A percentile compares a stretch with the other conserved stretches of the same genome.
Evolutionary conservation across 768 basidiomycete species (phyloP).

Genomic region (Russula lepida): DNA sequence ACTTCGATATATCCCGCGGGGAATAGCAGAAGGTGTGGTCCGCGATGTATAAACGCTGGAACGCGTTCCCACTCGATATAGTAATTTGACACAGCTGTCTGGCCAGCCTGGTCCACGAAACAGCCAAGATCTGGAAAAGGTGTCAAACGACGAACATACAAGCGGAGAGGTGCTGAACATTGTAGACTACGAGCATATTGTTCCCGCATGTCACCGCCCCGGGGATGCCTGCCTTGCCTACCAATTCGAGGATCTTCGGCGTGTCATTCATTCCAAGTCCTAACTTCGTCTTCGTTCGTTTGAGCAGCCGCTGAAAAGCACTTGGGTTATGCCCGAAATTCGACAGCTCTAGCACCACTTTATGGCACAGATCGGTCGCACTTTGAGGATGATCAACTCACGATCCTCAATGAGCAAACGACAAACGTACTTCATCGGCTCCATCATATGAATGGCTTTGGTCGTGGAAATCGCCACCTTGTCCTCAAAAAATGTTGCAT

Average conservation of each 20-base stretch:
- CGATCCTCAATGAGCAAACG: background rate
- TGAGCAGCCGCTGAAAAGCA: background rate
- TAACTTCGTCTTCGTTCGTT: conserved; percentile 17
- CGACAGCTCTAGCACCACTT: background rate
- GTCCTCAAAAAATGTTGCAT: background rate
- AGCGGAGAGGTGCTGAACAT: background rate
- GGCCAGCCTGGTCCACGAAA: background rate
- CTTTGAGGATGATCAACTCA: background rate
- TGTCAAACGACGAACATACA: background rate
- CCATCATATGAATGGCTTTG: background rate
- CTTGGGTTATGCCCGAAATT: background rate
- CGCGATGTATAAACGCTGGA: background rate
- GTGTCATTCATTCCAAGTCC: background rate
- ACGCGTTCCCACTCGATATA: background rate
- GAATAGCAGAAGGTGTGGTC: background rate
- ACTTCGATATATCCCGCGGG: background rate
- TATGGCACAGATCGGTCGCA: background rate
- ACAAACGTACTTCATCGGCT: background rate
- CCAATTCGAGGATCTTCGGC: background rate
- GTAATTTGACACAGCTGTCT: background rate
- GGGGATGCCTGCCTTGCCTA: background rate
- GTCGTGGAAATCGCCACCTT: background rate
- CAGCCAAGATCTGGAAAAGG: background rate
- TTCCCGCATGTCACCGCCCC: background rate
- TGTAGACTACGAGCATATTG: background rate